Evolutionary conservation across 2,329 filamentous ascomycete species (phyloP).

Genomic region (Coleophoma eucalyptorum): DNA sequence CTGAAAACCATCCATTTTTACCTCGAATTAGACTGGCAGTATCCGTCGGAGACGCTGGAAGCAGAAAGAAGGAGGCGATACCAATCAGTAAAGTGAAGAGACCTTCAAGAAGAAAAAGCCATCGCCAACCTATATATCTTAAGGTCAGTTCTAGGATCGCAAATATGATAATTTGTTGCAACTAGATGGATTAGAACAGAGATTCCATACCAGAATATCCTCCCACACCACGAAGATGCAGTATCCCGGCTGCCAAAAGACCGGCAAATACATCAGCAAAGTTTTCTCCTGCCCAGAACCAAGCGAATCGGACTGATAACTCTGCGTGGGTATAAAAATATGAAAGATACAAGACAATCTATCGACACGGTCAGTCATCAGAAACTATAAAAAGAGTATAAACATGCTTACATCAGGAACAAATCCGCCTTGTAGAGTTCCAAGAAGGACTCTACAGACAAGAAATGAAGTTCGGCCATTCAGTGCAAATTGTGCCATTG

Average conservation of each 20-base stretch:
- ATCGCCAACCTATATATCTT: conserved; percentile 47
- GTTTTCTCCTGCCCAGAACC: background rate
- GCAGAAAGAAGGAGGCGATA: conserved; percentile 46
- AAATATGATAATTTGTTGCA: too few relatives aligned
- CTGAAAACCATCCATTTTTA: conserved; percentile 59
- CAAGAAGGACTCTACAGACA: conserved; percentile 20
- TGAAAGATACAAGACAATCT: background rate
- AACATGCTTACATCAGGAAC: too few relatives aligned
- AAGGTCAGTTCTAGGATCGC: too few relatives aligned
- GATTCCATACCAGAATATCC: conserved; percentile 19
- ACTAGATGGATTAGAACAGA: background rate
- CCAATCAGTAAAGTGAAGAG: conserved; percentile 47
- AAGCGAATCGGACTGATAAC: background rate
- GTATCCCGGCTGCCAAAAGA: conserved; percentile 49
- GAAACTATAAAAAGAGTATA: too few relatives aligned
- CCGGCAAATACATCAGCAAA: conserved; percentile 30
- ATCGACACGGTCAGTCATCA: too few relatives aligned
- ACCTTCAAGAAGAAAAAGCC: conserved; percentile 41
- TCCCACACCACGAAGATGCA: conserved; percentile 45
- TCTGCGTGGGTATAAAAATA: background rate
- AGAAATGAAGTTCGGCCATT: conserved; percentile 4
- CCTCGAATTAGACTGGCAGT: conserved; percentile 55
- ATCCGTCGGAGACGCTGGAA: conserved; percentile 57
- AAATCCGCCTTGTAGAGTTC: background rate
- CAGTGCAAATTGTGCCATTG: conserved; percentile 38